phyloP scores from a whole-genome alignment of 2,329 filamentous ascomycete species.

The Colletotrichum tropicale region DNA sequence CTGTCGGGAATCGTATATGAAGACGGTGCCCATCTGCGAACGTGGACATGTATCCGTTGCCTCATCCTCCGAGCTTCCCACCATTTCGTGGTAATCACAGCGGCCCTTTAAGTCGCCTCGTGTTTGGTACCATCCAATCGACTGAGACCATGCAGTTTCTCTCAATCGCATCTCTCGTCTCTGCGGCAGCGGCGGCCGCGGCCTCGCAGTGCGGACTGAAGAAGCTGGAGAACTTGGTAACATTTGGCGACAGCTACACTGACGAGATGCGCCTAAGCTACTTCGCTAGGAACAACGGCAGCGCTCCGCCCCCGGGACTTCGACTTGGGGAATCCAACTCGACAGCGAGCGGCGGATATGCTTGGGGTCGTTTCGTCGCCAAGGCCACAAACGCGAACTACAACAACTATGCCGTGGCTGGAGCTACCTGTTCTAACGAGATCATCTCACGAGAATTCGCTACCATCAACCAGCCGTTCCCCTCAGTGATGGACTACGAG shows the following conservation, averaged over 20 bases:
- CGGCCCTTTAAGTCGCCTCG: not conserved
- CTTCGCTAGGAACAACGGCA: conserved; percentile 62
- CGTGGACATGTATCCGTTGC: not conserved
- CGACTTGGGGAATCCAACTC: conserved; percentile 48
- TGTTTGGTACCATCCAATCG: not conserved
- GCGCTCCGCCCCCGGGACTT: conserved; percentile 65
- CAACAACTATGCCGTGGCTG: conserved; percentile 74
- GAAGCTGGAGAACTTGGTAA: conserved; percentile 66
- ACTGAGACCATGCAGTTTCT: not conserved
- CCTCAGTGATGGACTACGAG: conserved; percentile 67
- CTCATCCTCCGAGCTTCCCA: not conserved
- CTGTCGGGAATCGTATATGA: not conserved
- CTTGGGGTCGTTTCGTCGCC: conserved; percentile 72
- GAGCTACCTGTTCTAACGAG: conserved; percentile 74
- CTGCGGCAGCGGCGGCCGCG: conserved; percentile 10
- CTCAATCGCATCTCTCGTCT: not conserved
- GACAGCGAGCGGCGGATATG: conserved; percentile 68
- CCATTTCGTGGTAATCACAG: not conserved
- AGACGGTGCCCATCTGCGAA: not conserved
- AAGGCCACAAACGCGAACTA: conserved; percentile 60
- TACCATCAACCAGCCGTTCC: conserved; percentile 59
- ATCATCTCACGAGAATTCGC: conserved; percentile 62
- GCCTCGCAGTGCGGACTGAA: conserved; percentile 31
- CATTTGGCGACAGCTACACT: conserved; percentile 79
- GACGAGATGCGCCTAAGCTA: conserved; percentile 73